Conservation (phyloP, 441 rosid species). For the Corymbia calophylla region DNA sequence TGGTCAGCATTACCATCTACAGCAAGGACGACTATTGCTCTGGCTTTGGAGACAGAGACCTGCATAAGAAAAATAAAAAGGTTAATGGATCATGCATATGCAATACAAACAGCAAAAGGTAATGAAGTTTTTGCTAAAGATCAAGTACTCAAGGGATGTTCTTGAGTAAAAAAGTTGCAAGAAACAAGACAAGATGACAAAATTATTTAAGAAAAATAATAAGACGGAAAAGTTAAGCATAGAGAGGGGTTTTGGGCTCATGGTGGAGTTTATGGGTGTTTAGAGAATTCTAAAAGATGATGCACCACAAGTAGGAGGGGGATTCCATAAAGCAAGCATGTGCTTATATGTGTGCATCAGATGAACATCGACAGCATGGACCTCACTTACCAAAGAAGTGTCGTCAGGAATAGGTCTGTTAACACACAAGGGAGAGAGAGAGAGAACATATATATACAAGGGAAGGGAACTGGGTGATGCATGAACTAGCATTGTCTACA, state of each 20-base stretch:
- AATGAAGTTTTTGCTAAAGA: background rate
- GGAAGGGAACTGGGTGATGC: background rate
- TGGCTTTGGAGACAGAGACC: constrained; percentile 79
- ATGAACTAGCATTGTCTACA: background rate
- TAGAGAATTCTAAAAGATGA: background rate
- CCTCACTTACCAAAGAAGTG: background rate
- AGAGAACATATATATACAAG: background rate
- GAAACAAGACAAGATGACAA: background rate
- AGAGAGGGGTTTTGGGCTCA: background rate
- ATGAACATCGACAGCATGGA: background rate
- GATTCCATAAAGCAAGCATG: background rate
- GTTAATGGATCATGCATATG: background rate
- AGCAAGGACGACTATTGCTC: constrained; percentile 69
- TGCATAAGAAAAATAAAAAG: constrained; percentile 2
- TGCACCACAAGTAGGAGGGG: background rate
- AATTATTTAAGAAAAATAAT: background rate
- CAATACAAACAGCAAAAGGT: background rate
- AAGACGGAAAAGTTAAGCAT: background rate
- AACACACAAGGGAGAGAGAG: background rate
- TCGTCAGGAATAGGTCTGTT: background rate
- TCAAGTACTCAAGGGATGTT: background rate
- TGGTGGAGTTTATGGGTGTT: background rate
- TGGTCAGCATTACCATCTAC: constrained; percentile 83
- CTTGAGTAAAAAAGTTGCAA: background rate
- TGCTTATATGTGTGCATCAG: background rate